phyloP scores from a whole-genome alignment of 371 early-diverging fungal species.

The Blastocladiella emersonii region DNA sequence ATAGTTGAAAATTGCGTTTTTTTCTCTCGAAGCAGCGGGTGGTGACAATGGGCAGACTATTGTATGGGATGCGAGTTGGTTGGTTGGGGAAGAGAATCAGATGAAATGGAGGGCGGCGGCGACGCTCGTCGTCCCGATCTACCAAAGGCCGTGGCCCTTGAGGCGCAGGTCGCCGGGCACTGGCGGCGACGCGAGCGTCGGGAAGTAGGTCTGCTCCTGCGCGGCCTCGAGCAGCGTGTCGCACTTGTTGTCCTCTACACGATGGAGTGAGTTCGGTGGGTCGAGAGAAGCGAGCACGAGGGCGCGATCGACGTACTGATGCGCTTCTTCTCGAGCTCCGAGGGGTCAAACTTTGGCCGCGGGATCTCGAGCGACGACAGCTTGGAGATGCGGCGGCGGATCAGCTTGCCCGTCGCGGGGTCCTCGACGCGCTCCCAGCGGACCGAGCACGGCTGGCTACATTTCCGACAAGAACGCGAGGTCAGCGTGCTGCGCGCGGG shows the following conservation, averaged over 20 bases:
- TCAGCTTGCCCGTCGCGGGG: slow-evolving; percentile 20
- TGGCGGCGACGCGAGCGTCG: not conserved
- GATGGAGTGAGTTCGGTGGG: too few relatives aligned
- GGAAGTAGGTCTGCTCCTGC: not conserved
- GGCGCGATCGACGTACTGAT: not conserved
- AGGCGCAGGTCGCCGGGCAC: not conserved
- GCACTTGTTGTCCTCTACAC: not conserved
- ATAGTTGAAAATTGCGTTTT: not conserved
- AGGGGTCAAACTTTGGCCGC: not conserved
- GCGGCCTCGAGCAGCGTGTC: not conserved
- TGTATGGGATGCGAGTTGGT: too few relatives aligned
- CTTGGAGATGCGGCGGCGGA: slow-evolving; percentile 20
- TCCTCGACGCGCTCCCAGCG: slow-evolving; percentile 14
- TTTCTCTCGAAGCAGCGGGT: too few relatives aligned
- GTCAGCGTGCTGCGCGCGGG: too few relatives aligned
- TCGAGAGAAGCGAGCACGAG: not conserved
- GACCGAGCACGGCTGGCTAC: slow-evolving; percentile 20
- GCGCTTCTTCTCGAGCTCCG: not conserved
- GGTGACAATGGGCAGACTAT: too few relatives aligned
- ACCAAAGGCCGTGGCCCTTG: not conserved
- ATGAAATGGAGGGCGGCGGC: too few relatives aligned
- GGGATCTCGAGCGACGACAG: not conserved
- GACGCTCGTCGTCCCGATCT: too few relatives aligned
- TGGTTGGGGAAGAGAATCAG: too few relatives aligned
- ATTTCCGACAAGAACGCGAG: slow-evolving; percentile 9